phyloP scores from a whole-genome alignment of 495 filamentous ascomycete species.

The Penicillium canariense region DNA sequence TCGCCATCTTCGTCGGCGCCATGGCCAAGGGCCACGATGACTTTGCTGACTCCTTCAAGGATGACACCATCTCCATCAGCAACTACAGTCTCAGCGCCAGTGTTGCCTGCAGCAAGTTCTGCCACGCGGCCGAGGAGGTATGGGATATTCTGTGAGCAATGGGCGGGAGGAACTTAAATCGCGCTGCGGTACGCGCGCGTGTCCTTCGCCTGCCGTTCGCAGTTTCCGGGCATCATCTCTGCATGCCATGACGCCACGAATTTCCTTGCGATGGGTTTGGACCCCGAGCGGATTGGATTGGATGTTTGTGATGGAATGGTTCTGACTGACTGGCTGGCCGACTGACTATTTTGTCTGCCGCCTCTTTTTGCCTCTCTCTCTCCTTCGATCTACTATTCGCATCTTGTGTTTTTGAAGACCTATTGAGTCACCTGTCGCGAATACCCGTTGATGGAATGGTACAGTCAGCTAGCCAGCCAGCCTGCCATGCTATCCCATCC shows the following conservation, averaged over 20 bases:
- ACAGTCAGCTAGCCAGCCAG: neutral
- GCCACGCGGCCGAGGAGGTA: conserved; percentile 93
- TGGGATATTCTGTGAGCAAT: conserved; percentile 79
- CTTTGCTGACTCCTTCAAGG: conserved; percentile 91
- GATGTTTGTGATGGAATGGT: conserved; percentile 2
- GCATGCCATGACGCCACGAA: conserved; percentile 35
- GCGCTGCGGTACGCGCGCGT: conserved; percentile 15
- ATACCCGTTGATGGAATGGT: neutral
- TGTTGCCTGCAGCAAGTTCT: conserved; percentile 98
- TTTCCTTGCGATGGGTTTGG: conserved; percentile 31
- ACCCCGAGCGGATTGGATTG: conserved; percentile 8
- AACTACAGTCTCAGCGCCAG: conserved; percentile 95
- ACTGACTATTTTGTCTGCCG: conserved; percentile 3
- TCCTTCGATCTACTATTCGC: conserved; percentile 5
- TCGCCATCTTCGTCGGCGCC: conserved; percentile 95
- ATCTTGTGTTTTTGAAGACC: conserved; percentile 7
- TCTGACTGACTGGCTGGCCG: neutral
- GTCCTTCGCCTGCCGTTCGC: conserved; percentile 7
- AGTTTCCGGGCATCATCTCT: conserved; percentile 2
- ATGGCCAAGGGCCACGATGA: conserved; percentile 97
- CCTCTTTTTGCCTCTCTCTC: conserved; percentile 4
- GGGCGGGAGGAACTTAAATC: conserved; percentile 3
- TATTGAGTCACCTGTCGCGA: neutral
- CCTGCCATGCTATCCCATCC: no score
- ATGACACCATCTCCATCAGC: conserved; percentile 97